Conservation (phyloP, 306 rosid genomes). For the Sophora flavescens region DNA sequence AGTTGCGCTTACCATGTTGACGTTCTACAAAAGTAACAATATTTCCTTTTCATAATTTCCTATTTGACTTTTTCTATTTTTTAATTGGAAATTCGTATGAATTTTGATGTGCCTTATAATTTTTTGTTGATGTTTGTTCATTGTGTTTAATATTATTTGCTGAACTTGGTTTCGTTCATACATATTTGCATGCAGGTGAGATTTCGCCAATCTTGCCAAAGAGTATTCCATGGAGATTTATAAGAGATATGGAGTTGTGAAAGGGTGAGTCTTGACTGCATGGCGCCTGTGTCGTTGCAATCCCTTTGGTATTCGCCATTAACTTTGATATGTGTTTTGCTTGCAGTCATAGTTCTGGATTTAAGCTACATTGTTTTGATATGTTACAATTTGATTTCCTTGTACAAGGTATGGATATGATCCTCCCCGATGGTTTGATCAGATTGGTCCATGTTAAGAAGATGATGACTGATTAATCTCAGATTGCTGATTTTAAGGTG, state of each 20-base stretch:
- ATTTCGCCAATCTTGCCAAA: conserved; percentile 86
- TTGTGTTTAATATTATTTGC: background rate
- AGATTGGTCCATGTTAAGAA: conserved; percentile 58
- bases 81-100: background rate
- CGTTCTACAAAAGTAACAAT: conserved; percentile 78
- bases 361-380: background rate
- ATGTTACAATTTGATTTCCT: background rate
- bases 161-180: conserved; percentile 16
- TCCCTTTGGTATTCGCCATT: conserved; percentile 75
- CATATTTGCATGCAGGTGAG: conserved; percentile 66
- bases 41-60: background rate
- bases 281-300: conserved; percentile 95
- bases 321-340: background rate
- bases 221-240: conserved; percentile 28
- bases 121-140: background rate
- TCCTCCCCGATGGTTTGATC: conserved; percentile 92
- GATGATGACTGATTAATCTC: conserved; percentile 45
- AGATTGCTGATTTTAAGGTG: conserved; percentile 1
- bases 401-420: conserved; percentile 89
- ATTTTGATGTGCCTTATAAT: background rate
- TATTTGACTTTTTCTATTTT: background rate
- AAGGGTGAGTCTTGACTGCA: conserved; percentile 79
- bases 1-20: conserved; percentile 70
- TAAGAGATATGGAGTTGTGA: conserved; percentile 79
- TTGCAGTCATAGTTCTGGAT: background rate